Evolutionary conservation across 2,329 filamentous ascomycete genomes (phyloP).

Genomic region (Venturia effusa): DNA sequence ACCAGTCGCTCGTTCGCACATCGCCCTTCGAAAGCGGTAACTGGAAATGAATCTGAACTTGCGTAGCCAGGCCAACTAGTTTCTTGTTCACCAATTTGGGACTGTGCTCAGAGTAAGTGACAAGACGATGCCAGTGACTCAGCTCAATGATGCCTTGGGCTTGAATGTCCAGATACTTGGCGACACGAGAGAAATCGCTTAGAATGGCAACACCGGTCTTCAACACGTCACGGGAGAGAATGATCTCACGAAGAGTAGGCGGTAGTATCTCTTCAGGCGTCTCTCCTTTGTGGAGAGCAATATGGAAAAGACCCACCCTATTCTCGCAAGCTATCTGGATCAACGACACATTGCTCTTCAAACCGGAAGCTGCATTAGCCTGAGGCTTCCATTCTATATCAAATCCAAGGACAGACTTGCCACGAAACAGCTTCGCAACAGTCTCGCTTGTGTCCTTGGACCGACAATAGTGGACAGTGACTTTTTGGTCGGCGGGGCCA

Average conservation of each 20-base stretch:
- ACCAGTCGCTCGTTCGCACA: conserved; percentile 70
- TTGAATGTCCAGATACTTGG: conserved; percentile 53
- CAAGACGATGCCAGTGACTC: conserved; percentile 68
- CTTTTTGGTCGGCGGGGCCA: conserved; percentile 39
- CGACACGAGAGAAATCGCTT: conserved; percentile 54
- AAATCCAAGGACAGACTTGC: conserved; percentile 67
- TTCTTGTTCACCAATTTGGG: conserved; percentile 52
- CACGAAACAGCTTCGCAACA: conserved; percentile 53
- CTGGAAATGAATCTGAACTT: conserved; percentile 59
- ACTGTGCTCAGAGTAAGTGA: conserved; percentile 52
- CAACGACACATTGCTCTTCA: conserved; percentile 63
- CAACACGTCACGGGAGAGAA: conserved; percentile 57
- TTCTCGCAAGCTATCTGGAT: conserved; percentile 73
- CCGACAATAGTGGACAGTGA: conserved; percentile 69
- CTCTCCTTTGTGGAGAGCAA: conserved; percentile 45
- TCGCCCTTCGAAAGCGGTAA: conserved; percentile 67
- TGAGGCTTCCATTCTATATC: conserved; percentile 72
- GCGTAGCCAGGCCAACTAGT: conserved; percentile 54
- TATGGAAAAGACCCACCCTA: conserved; percentile 70
- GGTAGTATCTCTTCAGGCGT: conserved; percentile 48
- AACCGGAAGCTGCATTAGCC: conserved; percentile 34
- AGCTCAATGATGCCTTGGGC: conserved; percentile 65
- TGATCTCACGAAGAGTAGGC: conserved; percentile 57
- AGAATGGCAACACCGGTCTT: conserved; percentile 72
- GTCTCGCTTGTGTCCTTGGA: conserved; percentile 56